Conservation (phyloP, 2,329 filamentous ascomycete species). For the Claviceps lovelessii region DNA sequence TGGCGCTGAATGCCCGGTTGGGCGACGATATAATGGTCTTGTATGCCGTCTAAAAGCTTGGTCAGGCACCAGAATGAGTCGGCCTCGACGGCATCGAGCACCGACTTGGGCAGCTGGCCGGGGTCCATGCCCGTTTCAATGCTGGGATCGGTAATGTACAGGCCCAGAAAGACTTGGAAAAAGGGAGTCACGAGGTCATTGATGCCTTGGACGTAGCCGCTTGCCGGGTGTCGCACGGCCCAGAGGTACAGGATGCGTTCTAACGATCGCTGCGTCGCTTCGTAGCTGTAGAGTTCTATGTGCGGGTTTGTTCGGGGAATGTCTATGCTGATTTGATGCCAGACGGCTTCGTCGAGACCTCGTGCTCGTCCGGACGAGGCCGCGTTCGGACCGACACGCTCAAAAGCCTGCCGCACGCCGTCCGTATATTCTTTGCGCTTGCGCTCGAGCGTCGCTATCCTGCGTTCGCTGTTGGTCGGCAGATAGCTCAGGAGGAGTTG, state of each 20-base stretch:
- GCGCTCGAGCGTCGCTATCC: constrained; percentile 77
- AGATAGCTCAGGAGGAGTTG: constrained; percentile 89
- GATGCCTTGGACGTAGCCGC: constrained; percentile 95
- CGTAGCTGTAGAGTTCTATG: constrained; percentile 86
- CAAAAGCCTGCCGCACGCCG: constrained; percentile 62
- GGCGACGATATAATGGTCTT: constrained; percentile 97
- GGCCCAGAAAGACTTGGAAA: constrained; percentile 90
- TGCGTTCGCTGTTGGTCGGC: constrained; percentile 87
- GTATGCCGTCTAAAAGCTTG: constrained; percentile 94
- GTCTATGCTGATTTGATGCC: constrained; percentile 99
- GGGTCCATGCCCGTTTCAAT: constrained; percentile 95
- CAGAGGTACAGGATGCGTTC: constrained; percentile 94
- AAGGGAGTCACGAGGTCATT: constrained; percentile 97
- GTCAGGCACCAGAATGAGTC: constrained; percentile 98
- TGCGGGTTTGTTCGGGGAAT: constrained; percentile 93
- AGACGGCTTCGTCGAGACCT: constrained; percentile 89
- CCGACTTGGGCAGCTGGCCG: constrained; percentile 76
- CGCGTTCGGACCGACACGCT: constrained; percentile 40
- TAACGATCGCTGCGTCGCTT: constrained; percentile 85
- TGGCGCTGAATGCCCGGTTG: constrained; percentile 95
- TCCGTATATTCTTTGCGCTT: constrained; percentile 96
- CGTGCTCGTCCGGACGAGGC: constrained; percentile 32
- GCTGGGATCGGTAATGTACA: constrained; percentile 87
- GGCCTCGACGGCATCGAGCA: constrained; percentile 90
- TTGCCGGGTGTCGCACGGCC: constrained; percentile 94